Base-by-base conservation (phyloP, 805 yeast species). In the Jamesozyma rosinii region DNA sequence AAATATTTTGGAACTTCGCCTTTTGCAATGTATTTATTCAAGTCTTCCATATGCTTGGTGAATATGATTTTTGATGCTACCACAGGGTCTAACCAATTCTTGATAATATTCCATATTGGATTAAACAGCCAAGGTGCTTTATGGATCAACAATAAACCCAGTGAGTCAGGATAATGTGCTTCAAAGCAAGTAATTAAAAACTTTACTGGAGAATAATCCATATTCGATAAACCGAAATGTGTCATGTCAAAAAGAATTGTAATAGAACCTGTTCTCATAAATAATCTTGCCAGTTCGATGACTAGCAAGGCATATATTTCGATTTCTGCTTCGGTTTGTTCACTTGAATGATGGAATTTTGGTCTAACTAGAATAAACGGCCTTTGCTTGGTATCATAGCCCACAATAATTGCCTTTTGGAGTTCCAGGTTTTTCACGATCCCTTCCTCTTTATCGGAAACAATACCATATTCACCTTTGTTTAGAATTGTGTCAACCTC, bases 121-220 rank as follows among this genome's bases (percentile, higher is more conserved):
- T 84, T 78, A 68, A 92, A 92, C 43, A 92, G 77, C 97, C 97
- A 88, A 22, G 98, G 98, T 0, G 98, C 97, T 54, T 84, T 83
- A 67, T 87, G 95, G 47, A 92, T 83, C 51, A 87, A 74, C 42
- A 92, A 68, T 44, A 76, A 76, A 15, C 95, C 96, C 47, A 92
- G 72, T 34, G 86, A 81, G 65, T 92, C 98, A 1, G 98, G 98
- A 62, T 90, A 92, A 60, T 90, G 95, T 0, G 95, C 95, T 69
- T 92, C 97, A 63, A 92, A 88, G 47, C 89, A 83, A 43, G 79
- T 76, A 47, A 89, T 81, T 66, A 92, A 76, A 64, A 85, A 90
- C 66, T 89, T 89, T 46, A 92, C 94, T 4, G 96, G 87, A 3
- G 76, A 72, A 58, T 87, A 87, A 66, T 92, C 98, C 84, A 95